Evolutionary conservation across 139 green algal genomes (phyloP).

Genomic region (Closterium sp.): DNA sequence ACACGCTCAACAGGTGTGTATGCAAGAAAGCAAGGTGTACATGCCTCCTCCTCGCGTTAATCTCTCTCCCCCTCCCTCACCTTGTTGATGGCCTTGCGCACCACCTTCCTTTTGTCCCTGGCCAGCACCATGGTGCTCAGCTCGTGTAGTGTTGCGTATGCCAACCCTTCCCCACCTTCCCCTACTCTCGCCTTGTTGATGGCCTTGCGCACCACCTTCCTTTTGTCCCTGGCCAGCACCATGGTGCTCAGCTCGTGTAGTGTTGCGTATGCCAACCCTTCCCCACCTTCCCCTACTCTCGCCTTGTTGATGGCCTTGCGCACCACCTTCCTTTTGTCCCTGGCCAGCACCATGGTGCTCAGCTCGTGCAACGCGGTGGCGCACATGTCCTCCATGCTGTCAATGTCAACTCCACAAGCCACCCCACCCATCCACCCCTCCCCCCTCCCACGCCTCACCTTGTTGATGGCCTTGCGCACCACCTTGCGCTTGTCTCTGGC

Average conservation of each 20-base stretch:
- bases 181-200: slow-evolving; percentile 44
- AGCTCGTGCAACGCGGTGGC: slow-evolving; percentile 51
- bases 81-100: slow-evolving; percentile 47
- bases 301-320: slow-evolving; percentile 48
- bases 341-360: slow-evolving; percentile 33
- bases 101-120: slow-evolving; percentile 39
- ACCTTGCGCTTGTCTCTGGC: slow-evolving; percentile 32
- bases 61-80: too few species aligned
- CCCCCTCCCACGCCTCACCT: neutral
- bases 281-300: too few species aligned
- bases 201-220: slow-evolving; percentile 34
- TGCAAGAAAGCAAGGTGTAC: too few species aligned
- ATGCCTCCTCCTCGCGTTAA: too few species aligned
- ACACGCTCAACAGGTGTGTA: too few species aligned
- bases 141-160: slow-evolving; percentile 34
- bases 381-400: too few species aligned
- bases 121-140: slow-evolving; percentile 38
- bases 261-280: too few species aligned
- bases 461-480: slow-evolving; percentile 50
- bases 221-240: slow-evolving; percentile 36
- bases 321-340: slow-evolving; percentile 40
- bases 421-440: too few species aligned
- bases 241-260: slow-evolving; percentile 47
- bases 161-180: too few species aligned
- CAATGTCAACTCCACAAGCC: too few species aligned